These are phyloP conservation scores for Stagonosporopsis vannaccii DNA, from an alignment of 2,329 filamentous ascomycete species.

Conservation along the genomic window DNA sequence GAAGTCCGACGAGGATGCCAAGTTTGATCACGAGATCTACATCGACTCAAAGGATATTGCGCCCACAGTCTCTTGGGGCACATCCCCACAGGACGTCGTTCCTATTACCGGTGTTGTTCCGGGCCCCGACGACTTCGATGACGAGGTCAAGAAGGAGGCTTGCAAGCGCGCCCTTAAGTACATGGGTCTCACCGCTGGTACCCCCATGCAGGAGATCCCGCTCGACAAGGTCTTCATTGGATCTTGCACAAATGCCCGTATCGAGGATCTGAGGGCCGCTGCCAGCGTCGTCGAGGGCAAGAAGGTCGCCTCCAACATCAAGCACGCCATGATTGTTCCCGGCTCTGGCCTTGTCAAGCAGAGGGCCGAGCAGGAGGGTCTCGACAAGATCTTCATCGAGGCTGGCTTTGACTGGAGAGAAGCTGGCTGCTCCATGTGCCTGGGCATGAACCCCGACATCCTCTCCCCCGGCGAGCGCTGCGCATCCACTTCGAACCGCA, in stretches of 20 bases:
- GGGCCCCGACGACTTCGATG: slow-evolving; percentile 84
- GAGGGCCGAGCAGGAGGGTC: slow-evolving; percentile 87
- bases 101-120: slow-evolving; percentile 92
- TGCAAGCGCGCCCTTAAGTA: slow-evolving; percentile 88
- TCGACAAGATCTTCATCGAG: slow-evolving; percentile 89
- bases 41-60: slow-evolving; percentile 93
- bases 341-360: slow-evolving; percentile 94
- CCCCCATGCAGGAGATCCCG: slow-evolving; percentile 87
- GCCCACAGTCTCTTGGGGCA: slow-evolving; percentile 96
- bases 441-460: slow-evolving; percentile 99
- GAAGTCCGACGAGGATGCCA: slow-evolving; percentile 84
- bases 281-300: slow-evolving; percentile 86
- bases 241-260: slow-evolving; percentile 95
- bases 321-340: slow-evolving; percentile 94
- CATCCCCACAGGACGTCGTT: slow-evolving; percentile 94
- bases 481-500: slow-evolving; percentile 94
- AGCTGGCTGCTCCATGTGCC: slow-evolving; percentile 97
- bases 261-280: slow-evolving; percentile 91
- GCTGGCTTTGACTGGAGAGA: slow-evolving; percentile 98
- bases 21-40: slow-evolving; percentile 87
- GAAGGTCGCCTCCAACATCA: slow-evolving; percentile 87
- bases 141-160: slow-evolving; percentile 79
- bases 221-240: slow-evolving; percentile 98
- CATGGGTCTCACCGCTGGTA: slow-evolving; percentile 90
- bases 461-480: slow-evolving; percentile 90